These are phyloP conservation scores for Dioscorea dumetorum DNA, from an alignment of 106 monocot species.

Conservation along the genomic window DNA sequence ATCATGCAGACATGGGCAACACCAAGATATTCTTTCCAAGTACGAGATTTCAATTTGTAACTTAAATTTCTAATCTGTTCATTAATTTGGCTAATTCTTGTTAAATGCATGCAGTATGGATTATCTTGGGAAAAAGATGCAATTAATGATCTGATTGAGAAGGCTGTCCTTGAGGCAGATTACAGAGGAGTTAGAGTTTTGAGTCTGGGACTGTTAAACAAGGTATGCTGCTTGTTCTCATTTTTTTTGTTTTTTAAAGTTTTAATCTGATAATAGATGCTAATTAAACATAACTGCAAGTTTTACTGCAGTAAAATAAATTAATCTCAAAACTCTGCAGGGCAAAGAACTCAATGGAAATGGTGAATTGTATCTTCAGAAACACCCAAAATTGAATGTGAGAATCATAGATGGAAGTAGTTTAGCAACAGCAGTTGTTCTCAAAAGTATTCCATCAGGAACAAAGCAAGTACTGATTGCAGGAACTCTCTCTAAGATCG, in stretches of 20 bases:
- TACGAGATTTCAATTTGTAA: slow-evolving; percentile 8
- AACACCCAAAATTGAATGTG: slow-evolving; percentile 64
- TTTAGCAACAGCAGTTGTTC: slow-evolving; percentile 69
- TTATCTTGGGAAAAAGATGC: slow-evolving; percentile 51
- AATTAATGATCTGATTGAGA: slow-evolving; percentile 68
- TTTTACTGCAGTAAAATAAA: no score
- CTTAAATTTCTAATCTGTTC: not conserved
- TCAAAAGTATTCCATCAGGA: slow-evolving; percentile 56
- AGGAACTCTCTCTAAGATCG: slow-evolving; percentile 58
- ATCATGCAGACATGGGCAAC: slow-evolving; percentile 77
- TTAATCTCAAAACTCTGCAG: slow-evolving; percentile 22
- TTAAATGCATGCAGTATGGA: slow-evolving; percentile 31
- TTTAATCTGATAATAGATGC: no score
- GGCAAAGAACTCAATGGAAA: slow-evolving; percentile 50
- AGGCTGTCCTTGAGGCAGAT: slow-evolving; percentile 61
- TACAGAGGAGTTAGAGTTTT: slow-evolving; percentile 55
- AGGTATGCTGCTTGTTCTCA: slow-evolving; percentile 21
- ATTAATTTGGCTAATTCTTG: not conserved
- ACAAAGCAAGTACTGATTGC: slow-evolving; percentile 52
- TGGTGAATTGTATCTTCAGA: slow-evolving; percentile 69
- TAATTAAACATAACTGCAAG: no score
- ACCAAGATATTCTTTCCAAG: slow-evolving; percentile 69
- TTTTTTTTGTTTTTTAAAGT: not conserved
- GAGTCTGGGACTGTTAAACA: slow-evolving; percentile 66
- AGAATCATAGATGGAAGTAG: slow-evolving; percentile 81